phyloP scores from a whole-genome alignment of 768 basidiomycete species.

The Candolleomyces efflorescens region DNA sequence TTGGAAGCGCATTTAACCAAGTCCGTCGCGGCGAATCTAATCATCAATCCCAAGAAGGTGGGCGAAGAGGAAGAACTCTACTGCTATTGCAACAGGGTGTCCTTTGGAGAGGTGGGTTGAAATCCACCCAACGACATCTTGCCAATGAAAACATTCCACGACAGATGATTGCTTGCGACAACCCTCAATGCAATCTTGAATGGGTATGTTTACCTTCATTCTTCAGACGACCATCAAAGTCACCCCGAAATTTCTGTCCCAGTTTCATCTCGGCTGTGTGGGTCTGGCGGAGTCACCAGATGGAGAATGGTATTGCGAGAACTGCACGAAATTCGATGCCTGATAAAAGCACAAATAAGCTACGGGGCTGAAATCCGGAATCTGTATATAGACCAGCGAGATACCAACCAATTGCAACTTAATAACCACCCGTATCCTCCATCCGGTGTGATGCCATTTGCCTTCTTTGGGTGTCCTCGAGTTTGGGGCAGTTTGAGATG shows the following conservation, averaged over 20 bases:
- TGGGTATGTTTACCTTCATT: conserved; percentile 61
- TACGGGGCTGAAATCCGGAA: too few relatives aligned
- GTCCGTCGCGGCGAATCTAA: conserved; percentile 9
- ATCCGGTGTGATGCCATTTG: conserved; percentile 86
- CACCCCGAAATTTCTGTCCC: conserved; percentile 7
- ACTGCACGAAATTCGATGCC: conserved; percentile 38
- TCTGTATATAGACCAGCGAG: too few relatives aligned
- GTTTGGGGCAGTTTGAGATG: conserved; percentile 93
- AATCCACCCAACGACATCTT: conserved; percentile 5
- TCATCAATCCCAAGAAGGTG: conserved; percentile 18
- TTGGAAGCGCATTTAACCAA: conserved; percentile 6
- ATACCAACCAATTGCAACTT: neutral
- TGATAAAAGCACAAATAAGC: neutral
- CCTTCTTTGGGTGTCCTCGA: conserved; percentile 88
- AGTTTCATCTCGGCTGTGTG: conserved; percentile 76
- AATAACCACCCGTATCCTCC: conserved; percentile 55
- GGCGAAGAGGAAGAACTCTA: conserved; percentile 35
- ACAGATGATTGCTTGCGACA: conserved; percentile 85
- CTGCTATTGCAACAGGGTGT: conserved; percentile 79
- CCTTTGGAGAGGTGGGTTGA: conserved; percentile 71
- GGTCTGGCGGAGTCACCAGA: conserved; percentile 55
- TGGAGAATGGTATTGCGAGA: conserved; percentile 70
- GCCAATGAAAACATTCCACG: conserved; percentile 3
- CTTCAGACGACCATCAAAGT: neutral
- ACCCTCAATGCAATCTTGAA: conserved; percentile 63